Base-by-base conservation (phyloP, 2,329 filamentous ascomycete species). In the Clonostachys rhizophaga region DNA sequence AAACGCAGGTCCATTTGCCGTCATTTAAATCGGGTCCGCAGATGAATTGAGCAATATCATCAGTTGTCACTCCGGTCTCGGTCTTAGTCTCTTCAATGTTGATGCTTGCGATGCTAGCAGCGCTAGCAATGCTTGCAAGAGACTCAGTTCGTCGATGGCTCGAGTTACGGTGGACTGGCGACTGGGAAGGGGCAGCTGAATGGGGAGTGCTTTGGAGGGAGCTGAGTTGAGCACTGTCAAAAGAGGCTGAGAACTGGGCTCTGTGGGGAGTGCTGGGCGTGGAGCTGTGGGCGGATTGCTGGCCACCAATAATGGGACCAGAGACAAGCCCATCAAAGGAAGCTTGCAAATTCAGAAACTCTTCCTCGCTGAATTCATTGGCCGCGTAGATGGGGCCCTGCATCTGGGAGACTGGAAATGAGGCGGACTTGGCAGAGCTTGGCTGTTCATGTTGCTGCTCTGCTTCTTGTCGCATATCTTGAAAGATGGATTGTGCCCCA, bases 51-150 rank as follows among this genome's bases (percentile, higher is more conserved):
- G 84, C 78, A 55, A 92, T 91, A 55, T 97, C 90, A 55, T 96
- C 91, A 40, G 86, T 72, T 1, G 87, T 91, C 48, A 97, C 86
- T 24, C 92, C 92, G 1, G 92, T 96, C 54, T 91, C 84, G 47
- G 78, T 84, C 60, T 81, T 81, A 24, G 79, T 78, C 58, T 83
- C 79, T 52, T 84, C 82, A 36, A 84, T 79, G 58, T 83, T 82
- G 65, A 84, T 79, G 58, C 73, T 76, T 11, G 78, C 74, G 48
- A 82, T 82, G 61, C 77, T 81, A 16, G 78, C 77, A 2, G 78
- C 78, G 51, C 78, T 81, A 34, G 69, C 74, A 24, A 79, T 71
- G 55, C 78, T 81, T 12, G 78, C 79, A 20, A 81, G 60, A 1
- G 81, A 85, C 54, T 84, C 79, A 34, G 78, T 81, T 43, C 81